A percentile compares a stretch with the other conserved stretches of the same genome.
These are phyloP conservation scores for Colletotrichum gloeosporioides DNA, from an alignment of 2,329 filamentous ascomycete genomes.

Conservation along the genomic window DNA sequence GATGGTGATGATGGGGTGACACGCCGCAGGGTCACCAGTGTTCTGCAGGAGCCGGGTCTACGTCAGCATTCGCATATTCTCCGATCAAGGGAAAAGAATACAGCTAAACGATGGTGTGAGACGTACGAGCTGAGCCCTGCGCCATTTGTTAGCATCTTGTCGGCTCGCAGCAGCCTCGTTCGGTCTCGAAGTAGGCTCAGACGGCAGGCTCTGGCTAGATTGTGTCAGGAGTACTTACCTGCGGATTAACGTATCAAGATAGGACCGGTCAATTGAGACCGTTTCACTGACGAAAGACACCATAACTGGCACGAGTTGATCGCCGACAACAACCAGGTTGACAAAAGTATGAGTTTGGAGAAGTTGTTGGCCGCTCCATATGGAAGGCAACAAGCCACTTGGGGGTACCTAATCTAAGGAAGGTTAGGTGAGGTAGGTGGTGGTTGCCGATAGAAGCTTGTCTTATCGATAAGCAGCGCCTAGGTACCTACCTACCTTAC, in stretches of 20 bases:
- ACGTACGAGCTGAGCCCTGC: constrained; percentile 35
- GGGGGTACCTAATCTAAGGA: neutral
- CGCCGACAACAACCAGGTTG: neutral
- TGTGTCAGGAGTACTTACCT: constrained; percentile 50
- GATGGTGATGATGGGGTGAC: constrained; percentile 54
- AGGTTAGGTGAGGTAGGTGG: neutral
- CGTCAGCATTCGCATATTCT: neutral
- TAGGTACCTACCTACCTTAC: neutral
- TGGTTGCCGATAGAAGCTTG: neutral
- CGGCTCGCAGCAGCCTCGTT: neutral
- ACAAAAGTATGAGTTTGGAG: neutral
- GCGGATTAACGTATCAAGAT: constrained; percentile 66
- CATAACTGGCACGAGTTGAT: constrained; percentile 25
- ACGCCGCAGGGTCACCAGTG: constrained; percentile 18
- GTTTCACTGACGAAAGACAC: constrained; percentile 19
- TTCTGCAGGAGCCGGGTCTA: constrained; percentile 10
- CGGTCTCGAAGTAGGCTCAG: neutral
- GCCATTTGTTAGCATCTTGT: neutral
- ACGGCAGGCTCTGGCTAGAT: neutral
- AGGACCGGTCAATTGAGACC: constrained; percentile 57
- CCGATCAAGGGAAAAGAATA: neutral
- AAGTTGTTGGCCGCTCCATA: neutral
- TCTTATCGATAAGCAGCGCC: neutral
- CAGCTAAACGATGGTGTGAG: neutral
- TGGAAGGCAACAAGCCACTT: neutral